These are phyloP conservation scores for Scheffersomyces stambukii DNA, from an alignment of 1,139 yeast species.

Conservation along the genomic window DNA sequence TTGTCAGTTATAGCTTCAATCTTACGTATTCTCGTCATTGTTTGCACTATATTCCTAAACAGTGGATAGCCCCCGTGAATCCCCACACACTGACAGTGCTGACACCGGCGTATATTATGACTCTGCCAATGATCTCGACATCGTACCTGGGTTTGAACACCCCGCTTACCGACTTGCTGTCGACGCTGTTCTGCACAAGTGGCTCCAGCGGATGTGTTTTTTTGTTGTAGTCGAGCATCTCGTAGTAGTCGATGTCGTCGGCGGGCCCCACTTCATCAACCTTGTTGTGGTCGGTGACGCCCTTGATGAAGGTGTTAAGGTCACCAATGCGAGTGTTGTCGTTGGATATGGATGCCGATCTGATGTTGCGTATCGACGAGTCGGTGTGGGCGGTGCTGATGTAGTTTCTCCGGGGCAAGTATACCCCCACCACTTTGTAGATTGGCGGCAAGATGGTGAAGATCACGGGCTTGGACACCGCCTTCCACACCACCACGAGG, in stretches of 20 bases:
- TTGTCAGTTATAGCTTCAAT: too few species aligned
- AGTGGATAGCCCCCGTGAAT: too few species aligned
- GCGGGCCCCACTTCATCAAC: slow-evolving; percentile 35
- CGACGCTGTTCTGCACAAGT: too few species aligned
- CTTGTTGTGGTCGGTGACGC: slow-evolving; percentile 22
- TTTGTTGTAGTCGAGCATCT: slow-evolving; percentile 32
- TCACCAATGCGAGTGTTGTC: slow-evolving; percentile 33
- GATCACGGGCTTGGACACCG: slow-evolving; percentile 58
- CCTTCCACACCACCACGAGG: slow-evolving; percentile 66
- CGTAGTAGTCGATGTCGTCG: slow-evolving; percentile 41
- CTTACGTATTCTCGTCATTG: too few species aligned
- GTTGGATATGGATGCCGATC: slow-evolving; percentile 39
- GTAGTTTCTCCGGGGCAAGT: slow-evolving; percentile 40
- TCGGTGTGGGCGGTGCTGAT: slow-evolving; percentile 36
- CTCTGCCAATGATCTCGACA: slow-evolving; percentile 68
- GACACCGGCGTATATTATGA: slow-evolving; percentile 73
- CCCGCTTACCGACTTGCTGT: slow-evolving; percentile 19
- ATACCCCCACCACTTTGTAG: slow-evolving; percentile 38
- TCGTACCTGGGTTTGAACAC: slow-evolving; percentile 59
- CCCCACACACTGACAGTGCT: slow-evolving; percentile 47
- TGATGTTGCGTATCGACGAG: slow-evolving; percentile 31
- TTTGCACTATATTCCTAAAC: too few species aligned
- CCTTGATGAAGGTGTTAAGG: slow-evolving; percentile 28
- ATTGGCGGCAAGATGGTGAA: slow-evolving; percentile 47
- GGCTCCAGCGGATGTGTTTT: too few species aligned